phyloP scores from a whole-genome alignment of 805 yeast species.

The Sugiyamaella mastotermitis region DNA sequence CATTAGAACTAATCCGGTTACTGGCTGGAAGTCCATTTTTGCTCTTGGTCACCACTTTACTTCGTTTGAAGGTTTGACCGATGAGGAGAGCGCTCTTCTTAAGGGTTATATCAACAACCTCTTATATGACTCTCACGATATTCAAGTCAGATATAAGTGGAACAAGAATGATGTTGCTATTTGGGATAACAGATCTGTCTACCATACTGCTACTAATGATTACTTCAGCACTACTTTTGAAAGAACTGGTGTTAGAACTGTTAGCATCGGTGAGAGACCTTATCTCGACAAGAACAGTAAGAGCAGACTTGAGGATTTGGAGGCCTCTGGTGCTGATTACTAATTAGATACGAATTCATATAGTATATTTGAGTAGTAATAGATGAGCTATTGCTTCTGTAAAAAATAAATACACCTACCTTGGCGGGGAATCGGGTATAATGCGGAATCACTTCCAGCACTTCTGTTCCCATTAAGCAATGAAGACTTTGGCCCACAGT shows the following conservation, averaged over 20 bases:
- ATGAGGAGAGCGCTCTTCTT: slow-evolving; percentile 60
- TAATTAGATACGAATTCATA: too few relatives aligned
- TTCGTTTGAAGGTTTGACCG: slow-evolving; percentile 64
- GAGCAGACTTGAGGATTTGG: slow-evolving; percentile 7
- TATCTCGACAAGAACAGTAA: slow-evolving; percentile 7
- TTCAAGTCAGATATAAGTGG: slow-evolving; percentile 53
- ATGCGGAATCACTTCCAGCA: too few relatives aligned
- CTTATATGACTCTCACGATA: slow-evolving; percentile 27
- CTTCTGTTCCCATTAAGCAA: too few relatives aligned
- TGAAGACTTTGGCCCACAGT: too few relatives aligned
- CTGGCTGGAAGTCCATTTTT: slow-evolving; percentile 54
- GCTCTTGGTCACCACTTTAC: slow-evolving; percentile 51
- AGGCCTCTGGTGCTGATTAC: slow-evolving; percentile 5
- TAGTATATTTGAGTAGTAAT: too few relatives aligned
- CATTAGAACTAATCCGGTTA: slow-evolving; percentile 58
- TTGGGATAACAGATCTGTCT: slow-evolving; percentile 56
- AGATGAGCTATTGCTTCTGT: too few relatives aligned
- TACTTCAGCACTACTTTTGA: slow-evolving; percentile 30
- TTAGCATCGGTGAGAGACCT: slow-evolving; percentile 15
- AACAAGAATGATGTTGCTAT: slow-evolving; percentile 45
- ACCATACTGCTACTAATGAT: slow-evolving; percentile 50
- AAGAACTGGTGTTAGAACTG: slow-evolving; percentile 13
- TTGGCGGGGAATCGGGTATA: too few relatives aligned
- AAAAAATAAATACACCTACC: too few relatives aligned
- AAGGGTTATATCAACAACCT: slow-evolving; percentile 47